Evolutionary conservation across 768 basidiomycete species (phyloP), one percentile per base, ranked within the genome.

Genomic region (Kwoniella europaea): DNA sequence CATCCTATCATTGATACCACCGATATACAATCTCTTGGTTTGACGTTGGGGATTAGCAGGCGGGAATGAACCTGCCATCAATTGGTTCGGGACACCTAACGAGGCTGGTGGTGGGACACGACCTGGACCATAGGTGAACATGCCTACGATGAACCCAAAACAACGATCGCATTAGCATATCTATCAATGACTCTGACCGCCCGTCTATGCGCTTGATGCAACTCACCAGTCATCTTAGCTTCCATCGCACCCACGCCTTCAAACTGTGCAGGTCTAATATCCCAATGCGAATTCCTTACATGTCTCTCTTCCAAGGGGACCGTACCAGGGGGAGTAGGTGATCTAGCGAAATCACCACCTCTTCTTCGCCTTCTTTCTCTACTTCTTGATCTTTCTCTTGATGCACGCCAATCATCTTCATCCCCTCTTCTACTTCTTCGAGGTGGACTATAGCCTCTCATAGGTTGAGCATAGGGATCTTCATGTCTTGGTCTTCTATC

Each of bases 31-130:
- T 59, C 97, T 89, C 71, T 95, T 92, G 42, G 78, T 68, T 18
- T 74, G 75, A 46, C 70, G 71, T 42, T 71, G 71, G 29, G 72
- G 69, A 59, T 74, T 72, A 16, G 76, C 69, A 22, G 80, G 79
- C 1, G 79, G 61, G 78, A 79, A 76, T 12, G 76, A 74, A 15
- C 79, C 80, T 16, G 77, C 76, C 42, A 79, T 76, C n/a, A 80
- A 60, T 13, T 65, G 58, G 4, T 42, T 43, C 90, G 91, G 76
- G 91, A 90, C 65, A 59, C 94, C 88, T 82, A 96, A 97, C 70
- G 92, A 93, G 57, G 95, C 94, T 55, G 97, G 97, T 65, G 98
- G 89, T 80, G 96, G 95, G 87, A 98, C 98, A 71, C 97, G 87
- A 71, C 97, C 96, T 93, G 77, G 16, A 71, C 63, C 66, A 54